Conservation (phyloP, 2,329 filamentous ascomycete genomes). For the Sclerotinia borealis region DNA sequence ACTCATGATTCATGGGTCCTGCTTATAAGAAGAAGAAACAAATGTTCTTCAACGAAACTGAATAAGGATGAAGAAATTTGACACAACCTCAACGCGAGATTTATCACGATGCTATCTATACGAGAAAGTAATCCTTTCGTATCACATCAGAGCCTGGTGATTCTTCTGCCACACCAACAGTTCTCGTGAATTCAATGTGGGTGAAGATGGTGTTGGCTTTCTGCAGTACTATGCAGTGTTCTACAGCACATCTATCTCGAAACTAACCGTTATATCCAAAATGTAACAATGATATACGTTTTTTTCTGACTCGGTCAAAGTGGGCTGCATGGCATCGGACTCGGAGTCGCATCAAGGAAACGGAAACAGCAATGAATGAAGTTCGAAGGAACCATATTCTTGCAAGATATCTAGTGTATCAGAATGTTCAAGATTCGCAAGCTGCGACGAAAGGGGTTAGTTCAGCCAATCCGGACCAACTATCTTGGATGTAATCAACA, state of each 20-base stretch:
- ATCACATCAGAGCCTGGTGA: neutral
- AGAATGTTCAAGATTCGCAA: neutral
- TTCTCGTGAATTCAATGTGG: neutral
- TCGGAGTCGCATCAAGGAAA: neutral
- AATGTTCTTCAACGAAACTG: too few species aligned
- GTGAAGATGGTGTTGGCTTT: neutral
- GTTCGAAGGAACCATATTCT: neutral
- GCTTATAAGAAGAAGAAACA: neutral
- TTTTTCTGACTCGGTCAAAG: neutral
- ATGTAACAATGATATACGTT: neutral
- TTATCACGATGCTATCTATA: neutral
- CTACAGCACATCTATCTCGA: neutral
- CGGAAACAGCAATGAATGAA: neutral
- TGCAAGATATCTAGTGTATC: neutral
- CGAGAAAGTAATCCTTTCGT: neutral
- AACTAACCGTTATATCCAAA: neutral
- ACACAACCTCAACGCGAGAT: too few species aligned
- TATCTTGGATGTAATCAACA: neutral
- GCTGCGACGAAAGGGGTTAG: neutral
- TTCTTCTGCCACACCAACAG: neutral
- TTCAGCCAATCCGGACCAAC: neutral
- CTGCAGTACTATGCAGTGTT: neutral
- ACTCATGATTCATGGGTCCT: neutral
- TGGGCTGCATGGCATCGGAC: neutral
- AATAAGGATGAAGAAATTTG: neutral